Evolutionary conservation across 768 basidiomycete genomes (phyloP).

Genomic region (Tulasnella sp.): DNA sequence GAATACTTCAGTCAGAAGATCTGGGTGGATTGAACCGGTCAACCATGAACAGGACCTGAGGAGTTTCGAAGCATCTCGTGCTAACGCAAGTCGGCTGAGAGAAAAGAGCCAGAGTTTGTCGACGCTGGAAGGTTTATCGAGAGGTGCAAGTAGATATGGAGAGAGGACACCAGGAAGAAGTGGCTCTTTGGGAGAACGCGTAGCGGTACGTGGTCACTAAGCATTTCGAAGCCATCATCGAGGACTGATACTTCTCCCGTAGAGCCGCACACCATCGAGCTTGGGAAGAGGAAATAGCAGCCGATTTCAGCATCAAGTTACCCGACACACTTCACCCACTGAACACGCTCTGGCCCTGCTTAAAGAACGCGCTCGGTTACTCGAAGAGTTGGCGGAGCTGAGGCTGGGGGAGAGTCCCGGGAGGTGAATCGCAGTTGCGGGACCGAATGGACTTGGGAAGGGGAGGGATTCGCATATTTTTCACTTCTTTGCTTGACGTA

Average conservation of each 20-base stretch:
- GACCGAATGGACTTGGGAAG: not conserved
- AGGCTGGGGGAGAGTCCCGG: not conserved
- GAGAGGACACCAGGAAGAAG: not conserved
- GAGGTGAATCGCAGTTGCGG: not conserved
- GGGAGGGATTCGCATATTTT: too few species aligned
- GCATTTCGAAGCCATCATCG: not conserved
- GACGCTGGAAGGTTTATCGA: not conserved
- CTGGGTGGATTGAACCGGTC: slow-evolving; percentile 54
- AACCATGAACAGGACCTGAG: slow-evolving; percentile 53
- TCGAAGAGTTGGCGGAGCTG: slow-evolving; percentile 50
- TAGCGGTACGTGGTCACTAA: not conserved
- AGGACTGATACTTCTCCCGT: slow-evolving; percentile 17
- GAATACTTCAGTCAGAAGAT: slow-evolving; percentile 44
- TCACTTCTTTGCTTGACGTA: too few species aligned
- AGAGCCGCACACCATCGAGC: slow-evolving; percentile 1
- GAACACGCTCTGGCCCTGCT: slow-evolving; percentile 52
- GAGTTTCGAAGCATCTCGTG: slow-evolving; percentile 46
- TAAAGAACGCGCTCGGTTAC: slow-evolving; percentile 55
- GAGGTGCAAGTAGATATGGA: not conserved
- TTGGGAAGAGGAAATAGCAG: slow-evolving; percentile 19
- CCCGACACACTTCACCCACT: slow-evolving; percentile 42
- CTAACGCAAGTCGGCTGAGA: not conserved
- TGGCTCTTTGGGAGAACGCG: not conserved
- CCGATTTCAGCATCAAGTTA: slow-evolving; percentile 32
- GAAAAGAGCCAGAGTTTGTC: slow-evolving; percentile 12